These are phyloP conservation scores for Amauroascus niger DNA, from an alignment of 2,329 filamentous ascomycete species.

Conservation along the genomic window DNA sequence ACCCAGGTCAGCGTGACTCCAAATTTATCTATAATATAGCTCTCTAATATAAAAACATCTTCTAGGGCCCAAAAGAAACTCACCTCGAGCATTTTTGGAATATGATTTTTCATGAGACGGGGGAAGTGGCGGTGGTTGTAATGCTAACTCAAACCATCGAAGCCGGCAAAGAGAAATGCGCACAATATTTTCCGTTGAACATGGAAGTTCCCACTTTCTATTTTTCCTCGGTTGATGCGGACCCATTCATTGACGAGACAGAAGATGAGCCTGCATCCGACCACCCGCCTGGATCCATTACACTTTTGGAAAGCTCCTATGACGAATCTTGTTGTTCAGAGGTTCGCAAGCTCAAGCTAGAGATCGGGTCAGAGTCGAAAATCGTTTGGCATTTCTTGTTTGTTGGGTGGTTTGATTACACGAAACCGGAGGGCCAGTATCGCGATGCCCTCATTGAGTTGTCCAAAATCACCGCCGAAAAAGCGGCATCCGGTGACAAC, in stretches of 20 bases:
- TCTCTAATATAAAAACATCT: not conserved
- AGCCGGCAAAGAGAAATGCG: slow-evolving; percentile 69
- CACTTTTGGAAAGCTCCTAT: slow-evolving; percentile 46
- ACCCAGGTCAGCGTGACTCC: slow-evolving; percentile 53
- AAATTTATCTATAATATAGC: not conserved
- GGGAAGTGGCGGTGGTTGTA: slow-evolving; percentile 68
- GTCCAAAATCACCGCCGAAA: slow-evolving; percentile 40
- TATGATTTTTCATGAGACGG: slow-evolving; percentile 81
- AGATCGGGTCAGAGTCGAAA: slow-evolving; percentile 45
- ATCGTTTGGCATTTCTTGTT: slow-evolving; percentile 78
- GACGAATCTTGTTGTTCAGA: slow-evolving; percentile 54
- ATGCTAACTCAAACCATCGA: slow-evolving; percentile 92
- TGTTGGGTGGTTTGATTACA: slow-evolving; percentile 81
- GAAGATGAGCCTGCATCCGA: slow-evolving; percentile 56
- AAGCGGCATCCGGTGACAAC: slow-evolving; percentile 44
- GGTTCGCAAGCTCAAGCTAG: slow-evolving; percentile 59
- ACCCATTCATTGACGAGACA: slow-evolving; percentile 46
- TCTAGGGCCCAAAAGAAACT: slow-evolving; percentile 63
- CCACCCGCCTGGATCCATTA: slow-evolving; percentile 42
- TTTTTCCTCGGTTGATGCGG: slow-evolving; percentile 30
- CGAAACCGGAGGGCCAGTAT: slow-evolving; percentile 55
- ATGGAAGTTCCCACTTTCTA: slow-evolving; percentile 43
- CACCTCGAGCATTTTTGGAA: slow-evolving; percentile 82
- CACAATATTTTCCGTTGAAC: slow-evolving; percentile 67
- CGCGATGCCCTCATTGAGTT: slow-evolving; percentile 44